Percentiles rank a stretch among this genome's conserved stretches.
These are phyloP conservation scores for Colletotrichum magnum DNA, from an alignment of 2,329 filamentous ascomycete genomes.

Conservation along the genomic window DNA sequence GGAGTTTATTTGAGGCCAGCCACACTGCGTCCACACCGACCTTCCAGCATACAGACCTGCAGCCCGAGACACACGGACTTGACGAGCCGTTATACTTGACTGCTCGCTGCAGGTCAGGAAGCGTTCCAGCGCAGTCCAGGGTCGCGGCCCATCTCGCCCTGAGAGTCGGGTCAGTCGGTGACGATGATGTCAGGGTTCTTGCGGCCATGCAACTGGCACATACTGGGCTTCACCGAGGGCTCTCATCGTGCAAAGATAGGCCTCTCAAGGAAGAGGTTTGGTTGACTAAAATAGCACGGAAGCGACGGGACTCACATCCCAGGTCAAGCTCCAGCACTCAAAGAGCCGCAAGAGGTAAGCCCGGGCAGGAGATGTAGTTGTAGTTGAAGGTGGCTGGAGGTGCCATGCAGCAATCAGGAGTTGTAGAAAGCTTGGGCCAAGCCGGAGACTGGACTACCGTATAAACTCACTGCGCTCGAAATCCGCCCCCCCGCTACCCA, in stretches of 20 bases:
- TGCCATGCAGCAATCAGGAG: constrained; percentile 1
- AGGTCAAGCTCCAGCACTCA: constrained; percentile 11
- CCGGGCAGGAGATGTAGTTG: constrained; percentile 25
- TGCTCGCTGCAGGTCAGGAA: constrained; percentile 75
- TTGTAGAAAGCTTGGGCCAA: constrained; percentile 35
- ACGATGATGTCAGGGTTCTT: constrained; percentile 41
- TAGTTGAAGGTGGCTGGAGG: constrained; percentile 34
- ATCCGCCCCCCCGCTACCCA: too few species aligned
- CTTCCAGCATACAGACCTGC: constrained; percentile 95
- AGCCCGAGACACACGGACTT: constrained; percentile 78
- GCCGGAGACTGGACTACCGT: constrained; percentile 16
- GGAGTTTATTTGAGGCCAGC: constrained; percentile 7
- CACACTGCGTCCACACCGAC: constrained; percentile 55
- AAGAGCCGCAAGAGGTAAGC: constrained; percentile 12
- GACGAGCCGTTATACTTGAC: constrained; percentile 71
- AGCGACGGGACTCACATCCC: constrained; percentile 21
- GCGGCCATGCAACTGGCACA: constrained; percentile 28
- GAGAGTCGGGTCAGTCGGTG: constrained; percentile 23
- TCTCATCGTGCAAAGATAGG: constrained; percentile 30
- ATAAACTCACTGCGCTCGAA: too few species aligned
- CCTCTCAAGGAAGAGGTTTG: constrained; percentile 3
- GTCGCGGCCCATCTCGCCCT: constrained; percentile 80
- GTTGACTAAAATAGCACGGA: constrained; percentile 13
- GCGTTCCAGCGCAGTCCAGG: constrained; percentile 68
- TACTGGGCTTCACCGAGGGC: constrained; percentile 36